These are phyloP conservation scores for Colletotrichum eleusines DNA, from an alignment of 2,329 filamentous ascomycete species.

Conservation along the genomic window DNA sequence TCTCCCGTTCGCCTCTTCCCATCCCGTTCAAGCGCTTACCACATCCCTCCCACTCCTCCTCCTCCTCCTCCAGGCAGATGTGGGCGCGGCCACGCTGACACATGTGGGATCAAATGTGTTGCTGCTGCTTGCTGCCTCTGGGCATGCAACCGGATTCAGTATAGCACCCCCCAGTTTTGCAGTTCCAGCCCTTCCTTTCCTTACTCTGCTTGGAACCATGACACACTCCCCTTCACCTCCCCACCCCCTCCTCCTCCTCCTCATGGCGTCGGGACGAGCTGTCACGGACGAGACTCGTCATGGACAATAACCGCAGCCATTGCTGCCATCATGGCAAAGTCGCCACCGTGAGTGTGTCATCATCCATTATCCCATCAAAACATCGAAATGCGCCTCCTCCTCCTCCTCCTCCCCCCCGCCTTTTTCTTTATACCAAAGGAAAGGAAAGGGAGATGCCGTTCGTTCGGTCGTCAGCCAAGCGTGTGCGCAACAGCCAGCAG, in stretches of 20 bases:
- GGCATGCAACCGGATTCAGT: background rate
- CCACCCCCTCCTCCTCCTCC: background rate
- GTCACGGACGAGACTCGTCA: background rate
- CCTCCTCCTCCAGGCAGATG: background rate
- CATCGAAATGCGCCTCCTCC: background rate
- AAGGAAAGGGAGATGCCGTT: conserved; percentile 9
- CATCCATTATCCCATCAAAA: conserved; percentile 2
- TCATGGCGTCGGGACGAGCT: background rate
- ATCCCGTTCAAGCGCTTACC: conserved; percentile 27
- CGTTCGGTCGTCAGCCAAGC: conserved; percentile 13
- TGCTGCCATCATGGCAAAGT: conserved; percentile 7
- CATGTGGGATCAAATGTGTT: background rate
- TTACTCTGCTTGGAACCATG: background rate
- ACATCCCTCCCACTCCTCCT: no score
- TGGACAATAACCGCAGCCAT: background rate
- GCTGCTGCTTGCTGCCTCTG: conserved; percentile 15
- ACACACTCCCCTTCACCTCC: no score
- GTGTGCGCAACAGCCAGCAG: conserved; percentile 28
- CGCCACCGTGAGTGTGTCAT: conserved; percentile 10
- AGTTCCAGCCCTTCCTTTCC: no score
- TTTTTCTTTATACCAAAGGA: background rate
- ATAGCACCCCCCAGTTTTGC: conserved; percentile 1
- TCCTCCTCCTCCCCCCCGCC: no score
- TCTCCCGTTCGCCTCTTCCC: no score
- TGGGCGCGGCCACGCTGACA: background rate